A percentile compares a stretch with the other conserved stretches of the same genome.
Evolutionary conservation across 2,329 filamentous ascomycete species (phyloP).

Genomic region (Rutstroemia sydowiana): DNA sequence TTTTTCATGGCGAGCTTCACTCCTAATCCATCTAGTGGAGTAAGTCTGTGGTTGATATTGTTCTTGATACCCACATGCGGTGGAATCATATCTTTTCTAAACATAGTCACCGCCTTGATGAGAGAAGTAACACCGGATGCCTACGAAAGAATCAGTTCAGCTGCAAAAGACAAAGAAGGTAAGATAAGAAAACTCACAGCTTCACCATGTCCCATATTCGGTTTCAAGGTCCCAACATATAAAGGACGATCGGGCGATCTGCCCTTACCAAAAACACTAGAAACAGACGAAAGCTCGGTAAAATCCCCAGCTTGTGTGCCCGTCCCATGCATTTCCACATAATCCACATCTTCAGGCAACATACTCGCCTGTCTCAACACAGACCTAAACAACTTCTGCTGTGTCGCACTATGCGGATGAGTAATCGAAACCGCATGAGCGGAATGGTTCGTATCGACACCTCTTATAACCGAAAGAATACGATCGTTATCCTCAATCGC

Average conservation of each 20-base stretch:
- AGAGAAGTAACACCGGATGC: slow-evolving; percentile 21
- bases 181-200: background rate
- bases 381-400: slow-evolving; percentile 23
- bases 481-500: slow-evolving; percentile 36
- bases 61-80: slow-evolving; percentile 16
- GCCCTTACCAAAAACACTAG: background rate
- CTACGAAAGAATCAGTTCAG: background rate
- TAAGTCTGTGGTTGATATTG: slow-evolving; percentile 15
- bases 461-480: slow-evolving; percentile 37
- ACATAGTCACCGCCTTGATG: slow-evolving; percentile 21
- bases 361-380: slow-evolving; percentile 9
- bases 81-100: slow-evolving; percentile 14
- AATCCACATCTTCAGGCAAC: slow-evolving; percentile 8
- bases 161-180: background rate
- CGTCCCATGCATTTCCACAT: slow-evolving; percentile 23
- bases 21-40: slow-evolving; percentile 31
- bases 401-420: slow-evolving; percentile 37
- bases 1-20: slow-evolving; percentile 14
- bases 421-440: slow-evolving; percentile 39
- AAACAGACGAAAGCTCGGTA: background rate
- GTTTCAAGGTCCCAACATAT: background rate
- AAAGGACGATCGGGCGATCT: background rate
- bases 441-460: slow-evolving; percentile 36
- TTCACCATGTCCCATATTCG: slow-evolving; percentile 14
- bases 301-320: background rate